Base-by-base conservation (phyloP, 768 basidiomycete species). In the Gloeostereum incarnatum region DNA sequence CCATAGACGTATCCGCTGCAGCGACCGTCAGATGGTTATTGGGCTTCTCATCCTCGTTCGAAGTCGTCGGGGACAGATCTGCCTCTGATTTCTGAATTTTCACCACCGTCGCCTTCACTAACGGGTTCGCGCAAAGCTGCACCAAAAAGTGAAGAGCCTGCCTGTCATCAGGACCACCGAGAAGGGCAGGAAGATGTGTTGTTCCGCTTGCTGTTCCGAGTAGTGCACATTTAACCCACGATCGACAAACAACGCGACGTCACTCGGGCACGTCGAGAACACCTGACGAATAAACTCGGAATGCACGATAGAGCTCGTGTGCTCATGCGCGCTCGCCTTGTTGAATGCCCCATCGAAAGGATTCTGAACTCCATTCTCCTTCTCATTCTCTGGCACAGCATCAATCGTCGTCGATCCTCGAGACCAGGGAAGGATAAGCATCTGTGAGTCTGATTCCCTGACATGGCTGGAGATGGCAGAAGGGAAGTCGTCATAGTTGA, bases 161-260 rank as follows among this genome's bases (percentile, higher is more conserved):
- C 1, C 96, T 77, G 54, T 97, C 94, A 54, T 99, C 94, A 0
- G 89, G 80, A 0, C 94, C 94, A 25, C 94, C 94, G 54, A 85
- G 75, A 94, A 97, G 0, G 93, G 87, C 29, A 92, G 53, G 55
- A 93, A 77, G 20, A 97, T 51, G 45, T 87, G 86, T 43, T 81
- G 66, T 34, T 52, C 21, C 32, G 47, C 43, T 39, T 42, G 42
- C 42, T 51, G 33, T 4, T 54, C 48, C 1, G 54, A 45, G 31
- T 55, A 49, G 11, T 56, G 49, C 5, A 48, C 40, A 19, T 49
- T 51, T 16, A 69, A 57, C 1, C 81, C 81, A 18, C 81, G 67
- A 55, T 97, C 94, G 41, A 96, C 71, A 55, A 87, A 93, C 24
- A 98, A 59, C 4, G 81, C 89, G 24, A 93, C 84, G 48, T 97